These are phyloP conservation scores for Yarrowia alimentaria DNA, from an alignment of 805 yeast genomes.

Conservation along the genomic window DNA sequence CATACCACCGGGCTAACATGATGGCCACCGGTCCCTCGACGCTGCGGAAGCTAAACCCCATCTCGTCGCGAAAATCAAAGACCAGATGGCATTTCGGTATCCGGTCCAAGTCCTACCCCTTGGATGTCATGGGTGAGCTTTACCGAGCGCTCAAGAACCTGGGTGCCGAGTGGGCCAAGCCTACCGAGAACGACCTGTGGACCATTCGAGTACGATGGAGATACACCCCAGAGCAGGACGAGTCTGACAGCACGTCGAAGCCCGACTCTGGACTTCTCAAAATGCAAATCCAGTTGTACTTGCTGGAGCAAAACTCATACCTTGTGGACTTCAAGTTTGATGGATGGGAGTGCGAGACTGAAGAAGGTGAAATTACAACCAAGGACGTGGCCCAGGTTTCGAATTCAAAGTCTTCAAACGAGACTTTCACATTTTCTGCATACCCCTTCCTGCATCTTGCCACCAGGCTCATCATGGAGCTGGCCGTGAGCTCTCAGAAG, in stretches of 20 bases:
- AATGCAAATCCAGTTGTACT: conserved; percentile 95
- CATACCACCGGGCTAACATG: conserved; percentile 93
- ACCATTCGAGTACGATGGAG: conserved; percentile 94
- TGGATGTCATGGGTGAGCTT: conserved; percentile 98
- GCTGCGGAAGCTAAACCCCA: conserved; percentile 40
- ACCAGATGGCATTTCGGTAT: conserved; percentile 99
- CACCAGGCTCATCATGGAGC: conserved; percentile 88
- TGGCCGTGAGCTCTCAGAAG: conserved; percentile 87
- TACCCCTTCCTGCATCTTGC: conserved; percentile 93
- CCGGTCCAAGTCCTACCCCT: conserved; percentile 89
- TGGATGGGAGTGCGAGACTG: conserved; percentile 70
- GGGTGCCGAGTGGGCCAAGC: conserved; percentile 97
- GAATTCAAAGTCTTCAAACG: conserved; percentile 37
- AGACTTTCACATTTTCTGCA: conserved; percentile 87
- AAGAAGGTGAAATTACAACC: conserved; percentile 27
- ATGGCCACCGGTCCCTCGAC: conserved; percentile 53
- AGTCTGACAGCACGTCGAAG: conserved; percentile 28
- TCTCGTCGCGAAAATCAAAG: conserved; percentile 77
- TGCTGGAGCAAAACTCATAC: conserved; percentile 84
- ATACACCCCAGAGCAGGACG: conserved; percentile 50
- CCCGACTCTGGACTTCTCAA: conserved; percentile 51
- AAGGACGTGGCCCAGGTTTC: conserved; percentile 29
- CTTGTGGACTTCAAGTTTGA: conserved; percentile 96
- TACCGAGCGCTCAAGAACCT: conserved; percentile 88
- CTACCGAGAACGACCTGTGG: conserved; percentile 94